Percentiles rank a stretch among this genome's conserved stretches.
Conservation (phyloP, 768 basidiomycete genomes). For the Mycena polygramma region DNA sequence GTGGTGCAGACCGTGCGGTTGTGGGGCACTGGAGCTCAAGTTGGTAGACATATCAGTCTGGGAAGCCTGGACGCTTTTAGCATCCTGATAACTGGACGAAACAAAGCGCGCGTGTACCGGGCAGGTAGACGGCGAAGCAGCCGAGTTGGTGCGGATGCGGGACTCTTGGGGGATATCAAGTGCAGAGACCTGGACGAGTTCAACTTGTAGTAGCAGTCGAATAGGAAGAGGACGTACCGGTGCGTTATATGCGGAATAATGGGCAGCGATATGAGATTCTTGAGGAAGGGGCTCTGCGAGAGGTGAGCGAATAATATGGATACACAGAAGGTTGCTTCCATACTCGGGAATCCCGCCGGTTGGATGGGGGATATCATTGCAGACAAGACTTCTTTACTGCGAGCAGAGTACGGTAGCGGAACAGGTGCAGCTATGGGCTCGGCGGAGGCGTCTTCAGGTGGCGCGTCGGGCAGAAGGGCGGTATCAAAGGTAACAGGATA, state of each 20-base stretch:
- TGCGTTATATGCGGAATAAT: no score
- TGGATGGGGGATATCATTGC: constrained; percentile 46
- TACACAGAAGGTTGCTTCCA: background rate
- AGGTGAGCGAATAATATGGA: background rate
- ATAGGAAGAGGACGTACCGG: background rate
- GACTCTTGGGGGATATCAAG: no score
- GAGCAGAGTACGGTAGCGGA: constrained; percentile 46
- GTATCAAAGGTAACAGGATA: constrained; percentile 7
- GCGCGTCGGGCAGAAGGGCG: background rate
- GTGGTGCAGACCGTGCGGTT: background rate
- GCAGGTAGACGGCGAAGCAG: no score
- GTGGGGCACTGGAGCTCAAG: constrained; percentile 13
- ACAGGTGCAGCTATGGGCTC: constrained; percentile 47
- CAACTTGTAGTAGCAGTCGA: background rate
- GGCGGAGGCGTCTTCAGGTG: background rate
- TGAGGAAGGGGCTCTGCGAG: background rate
- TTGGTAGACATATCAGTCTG: background rate
- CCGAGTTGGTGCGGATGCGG: no score
- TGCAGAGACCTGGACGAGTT: background rate
- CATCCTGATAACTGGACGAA: no score
- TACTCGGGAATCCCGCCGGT: constrained; percentile 18
- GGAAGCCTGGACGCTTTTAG: background rate
- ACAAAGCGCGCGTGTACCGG: no score
- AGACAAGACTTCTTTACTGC: constrained; percentile 44
- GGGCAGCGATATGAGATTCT: constrained; percentile 1